Evolutionary conservation across 768 basidiomycete genomes (phyloP).

Genomic region (Chiua virens): DNA sequence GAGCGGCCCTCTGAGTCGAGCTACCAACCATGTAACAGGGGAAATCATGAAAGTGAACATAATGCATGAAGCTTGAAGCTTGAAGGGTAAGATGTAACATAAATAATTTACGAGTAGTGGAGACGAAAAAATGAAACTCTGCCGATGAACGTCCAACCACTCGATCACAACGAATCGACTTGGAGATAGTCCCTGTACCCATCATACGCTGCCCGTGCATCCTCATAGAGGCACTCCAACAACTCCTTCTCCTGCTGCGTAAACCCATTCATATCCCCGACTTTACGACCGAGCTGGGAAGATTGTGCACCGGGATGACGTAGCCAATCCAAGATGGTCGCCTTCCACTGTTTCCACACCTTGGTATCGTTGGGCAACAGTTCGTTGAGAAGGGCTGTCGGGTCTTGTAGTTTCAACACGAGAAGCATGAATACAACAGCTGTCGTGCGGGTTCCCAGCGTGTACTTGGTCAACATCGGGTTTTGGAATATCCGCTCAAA

Average conservation of each 20-base stretch:
- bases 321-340: constrained; percentile 4
- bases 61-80: no score
- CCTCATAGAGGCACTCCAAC: constrained; percentile 10
- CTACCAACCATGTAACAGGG: no score
- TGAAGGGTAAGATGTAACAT: no score
- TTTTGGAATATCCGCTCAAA: constrained; percentile 9
- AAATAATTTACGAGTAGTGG: no score
- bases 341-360: constrained; percentile 23
- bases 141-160: no score
- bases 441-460: constrained; percentile 14
- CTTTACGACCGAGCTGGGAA: not conserved
- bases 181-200: constrained; percentile 13
- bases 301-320: not conserved
- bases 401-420: constrained; percentile 7
- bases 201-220: constrained; percentile 10
- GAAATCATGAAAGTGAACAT: no score
- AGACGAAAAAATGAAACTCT: no score
- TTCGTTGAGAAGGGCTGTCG: constrained; percentile 11
- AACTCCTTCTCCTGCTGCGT: constrained; percentile 11
- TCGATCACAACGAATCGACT: not conserved
- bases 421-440: constrained; percentile 17
- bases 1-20: no score
- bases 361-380: constrained; percentile 21
- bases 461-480: constrained; percentile 16
- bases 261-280: not conserved